phyloP scores from a whole-genome alignment of 2,329 filamentous ascomycete genomes.

The Aspergillus udagawae region DNA sequence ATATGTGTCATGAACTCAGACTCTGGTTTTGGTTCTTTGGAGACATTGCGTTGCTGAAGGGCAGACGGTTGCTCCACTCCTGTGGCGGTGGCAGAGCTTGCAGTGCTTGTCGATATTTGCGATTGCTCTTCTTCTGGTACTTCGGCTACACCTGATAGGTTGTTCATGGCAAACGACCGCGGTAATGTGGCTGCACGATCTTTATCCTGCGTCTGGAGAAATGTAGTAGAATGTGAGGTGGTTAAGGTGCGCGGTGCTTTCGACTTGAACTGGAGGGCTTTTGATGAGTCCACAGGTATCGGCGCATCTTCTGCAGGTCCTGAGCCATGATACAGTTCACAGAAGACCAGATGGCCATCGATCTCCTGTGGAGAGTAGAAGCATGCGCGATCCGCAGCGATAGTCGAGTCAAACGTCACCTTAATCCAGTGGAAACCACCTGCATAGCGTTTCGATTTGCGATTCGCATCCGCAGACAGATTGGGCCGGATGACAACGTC shows the following conservation, averaged over 20 bases:
- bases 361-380: constrained; percentile 69
- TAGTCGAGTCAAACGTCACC: constrained; percentile 71
- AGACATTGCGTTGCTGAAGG: constrained; percentile 26
- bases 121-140: constrained; percentile 29
- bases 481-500: constrained; percentile 65
- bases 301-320: constrained; percentile 62
- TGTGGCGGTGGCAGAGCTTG: constrained; percentile 40
- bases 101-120: constrained; percentile 35
- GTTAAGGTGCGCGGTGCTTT: constrained; percentile 33
- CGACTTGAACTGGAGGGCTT: constrained; percentile 20
- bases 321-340: constrained; percentile 64
- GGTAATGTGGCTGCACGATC: constrained; percentile 34
- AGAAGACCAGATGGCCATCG: constrained; percentile 66
- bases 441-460: constrained; percentile 74
- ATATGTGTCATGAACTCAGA: constrained; percentile 55
- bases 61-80: constrained; percentile 19
- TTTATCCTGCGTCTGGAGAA: constrained; percentile 28
- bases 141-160: constrained; percentile 28
- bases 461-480: constrained; percentile 68
- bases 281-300: constrained; percentile 48
- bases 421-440: constrained; percentile 92
- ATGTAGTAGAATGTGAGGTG: constrained; percentile 32
- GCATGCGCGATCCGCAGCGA: constrained; percentile 66
- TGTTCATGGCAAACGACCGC: constrained; percentile 38
- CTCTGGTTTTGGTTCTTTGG: constrained; percentile 31